Base-by-base conservation (phyloP, 306 rosid genomes). In the Trifolium pratense region DNA sequence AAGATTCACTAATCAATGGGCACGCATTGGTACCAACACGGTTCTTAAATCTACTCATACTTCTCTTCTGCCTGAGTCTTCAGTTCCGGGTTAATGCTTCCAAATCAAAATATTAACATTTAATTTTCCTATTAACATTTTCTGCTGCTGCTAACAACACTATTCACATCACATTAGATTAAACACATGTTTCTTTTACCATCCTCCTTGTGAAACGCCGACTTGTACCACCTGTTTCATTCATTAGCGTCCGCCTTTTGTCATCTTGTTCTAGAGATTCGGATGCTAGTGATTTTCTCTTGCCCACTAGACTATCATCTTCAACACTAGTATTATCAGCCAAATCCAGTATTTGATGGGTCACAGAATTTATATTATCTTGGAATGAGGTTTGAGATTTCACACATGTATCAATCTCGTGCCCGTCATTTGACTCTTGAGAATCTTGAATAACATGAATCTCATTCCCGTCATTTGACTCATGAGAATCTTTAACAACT, bases 401-500 rank as follows among this genome's bases (percentile, higher is more conserved):
- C 18, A 36, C 55, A 31, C 64, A 59, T 40, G 57, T 70, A 40
- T 65, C 75, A 60, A 45, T 75, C 12, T 84, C 76, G 12, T 75
- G 46, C 46, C 16, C 76, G 25, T 70, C 81, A 75, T 73, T 72
- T 63, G 18, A 75, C 32, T 79, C 91, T 62, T 82, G 87, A 40
- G 92, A 88, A 80, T 88, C 89, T 59, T 76, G 81, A 55, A 88
- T 90, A 75, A 83, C 77, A 65, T 12, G 15, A 62, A 40, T 77
- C 12, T 82, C 76, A 16, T 76, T 45, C 52, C 26, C 75, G 18
- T 68, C 82, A 67, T 74, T 75, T 61, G 23, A 74, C 31, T 79
- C 92, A 60, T 82, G 86, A 45, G 93, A 88, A 80, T 88, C 87
- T 62, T 72, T 80, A 58, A 88, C 90, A 76, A 84, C 70, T 42